phyloP scores from a whole-genome alignment of 176 grass and related monocot genomes.

The Eragrostis curvula region DNA sequence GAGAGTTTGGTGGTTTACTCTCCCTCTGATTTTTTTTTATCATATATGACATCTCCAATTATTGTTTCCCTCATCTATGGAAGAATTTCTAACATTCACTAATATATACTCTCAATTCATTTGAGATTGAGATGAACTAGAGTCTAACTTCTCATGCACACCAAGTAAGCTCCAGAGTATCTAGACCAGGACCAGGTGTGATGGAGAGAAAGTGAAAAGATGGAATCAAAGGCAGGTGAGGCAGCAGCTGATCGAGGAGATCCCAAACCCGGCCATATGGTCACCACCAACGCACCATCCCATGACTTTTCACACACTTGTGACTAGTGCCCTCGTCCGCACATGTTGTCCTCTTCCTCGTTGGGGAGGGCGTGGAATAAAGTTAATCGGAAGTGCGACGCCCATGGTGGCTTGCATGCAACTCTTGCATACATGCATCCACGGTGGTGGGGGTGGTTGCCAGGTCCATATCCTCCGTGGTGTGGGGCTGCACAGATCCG shows the following conservation, averaged over 20 bases:
- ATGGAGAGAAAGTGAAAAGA: background rate
- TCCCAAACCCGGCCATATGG: slow-evolving; percentile 25
- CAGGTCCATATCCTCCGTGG: slow-evolving; percentile 23
- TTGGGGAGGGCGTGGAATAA: slow-evolving; percentile 6
- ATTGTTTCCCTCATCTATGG: background rate
- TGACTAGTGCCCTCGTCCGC: slow-evolving; percentile 26
- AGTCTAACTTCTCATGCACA: no score
- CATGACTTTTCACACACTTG: background rate
- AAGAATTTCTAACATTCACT: no score
- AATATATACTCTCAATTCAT: no score
- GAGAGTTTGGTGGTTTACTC: background rate
- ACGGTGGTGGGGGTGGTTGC: slow-evolving; percentile 33
- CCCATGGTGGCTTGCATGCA: slow-evolving; percentile 20
- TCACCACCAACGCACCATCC: slow-evolving; percentile 21
- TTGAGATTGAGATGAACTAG: no score
- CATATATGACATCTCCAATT: background rate
- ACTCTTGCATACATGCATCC: background rate
- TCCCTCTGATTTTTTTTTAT: background rate
- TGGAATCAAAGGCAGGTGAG: slow-evolving; percentile 26
- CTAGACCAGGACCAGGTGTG: background rate
- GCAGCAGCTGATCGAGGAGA: background rate
- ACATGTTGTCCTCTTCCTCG: slow-evolving; percentile 28
- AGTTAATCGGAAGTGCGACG: background rate
- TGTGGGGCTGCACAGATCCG: slow-evolving; percentile 1
- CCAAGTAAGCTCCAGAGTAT: slow-evolving; percentile 2